Evolutionary conservation across 1,284 basidiomycete species (phyloP), one percentile per base, ranked within the genome.

Genomic region (Pascua guehoae): DNA sequence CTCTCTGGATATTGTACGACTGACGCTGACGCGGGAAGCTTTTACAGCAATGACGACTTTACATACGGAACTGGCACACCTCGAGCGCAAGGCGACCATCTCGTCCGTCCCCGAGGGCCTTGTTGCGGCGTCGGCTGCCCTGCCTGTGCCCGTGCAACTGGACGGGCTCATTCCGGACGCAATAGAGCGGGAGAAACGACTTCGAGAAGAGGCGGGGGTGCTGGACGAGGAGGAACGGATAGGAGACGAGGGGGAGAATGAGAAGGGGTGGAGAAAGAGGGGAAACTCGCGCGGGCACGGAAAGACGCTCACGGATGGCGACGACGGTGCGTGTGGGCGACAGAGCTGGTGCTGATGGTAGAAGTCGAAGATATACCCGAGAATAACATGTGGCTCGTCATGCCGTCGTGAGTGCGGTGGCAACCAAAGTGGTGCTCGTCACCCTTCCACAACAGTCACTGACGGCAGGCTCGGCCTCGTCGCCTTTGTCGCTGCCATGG

Each of bases 301-400:
- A 1, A 62, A 53, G 17, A 69, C 69, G 2, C 54, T 72, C 62
- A 72, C 69, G 32, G 71, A 71, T 17, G 71, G 71, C 15, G 71
- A 72, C 63, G 60, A 68, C 38, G 66, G 70, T 69, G 53, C 46
- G 70, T 60, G 47, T 4, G 8, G 8, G 18, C 5, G 4, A 36
- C 11, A 8, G 45, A 15, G 18, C 12, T 4, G 24, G 3, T 32
- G 24, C 45, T 46, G 24, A 46, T 32, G 18, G 24, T 4, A 46
- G 45, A 46, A 4, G 15, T 36, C 12, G 18, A 17, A n/a, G 45
- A 46, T 18, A 12, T 66, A 8, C 67, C 67, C n/a, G 56, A 64
- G 51, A 71, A 71, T 49, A 69, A 68, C 47, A 56, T 69, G n/a
- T 60, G 53, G 49, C 41, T 71, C 41, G 69, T 71, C 4, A 69